Percentiles rank a stretch among this genome's conserved stretches.
These are phyloP conservation scores for Vigna radiata DNA, from an alignment of 306 rosid genomes.

Conservation along the genomic window DNA sequence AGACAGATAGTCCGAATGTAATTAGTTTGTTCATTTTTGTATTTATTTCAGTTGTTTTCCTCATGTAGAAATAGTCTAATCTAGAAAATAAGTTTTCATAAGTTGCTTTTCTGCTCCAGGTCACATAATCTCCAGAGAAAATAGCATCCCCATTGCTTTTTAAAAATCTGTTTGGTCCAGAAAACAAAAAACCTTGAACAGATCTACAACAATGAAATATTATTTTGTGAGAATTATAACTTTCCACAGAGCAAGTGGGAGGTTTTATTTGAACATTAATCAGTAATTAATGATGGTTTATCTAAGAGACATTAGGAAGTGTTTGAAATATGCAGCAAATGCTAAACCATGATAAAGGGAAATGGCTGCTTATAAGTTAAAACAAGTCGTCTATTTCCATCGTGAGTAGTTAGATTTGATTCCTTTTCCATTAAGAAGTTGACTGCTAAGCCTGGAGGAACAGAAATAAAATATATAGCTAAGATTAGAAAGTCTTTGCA, in stretches of 20 bases:
- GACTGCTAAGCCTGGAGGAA: constrained; percentile 46
- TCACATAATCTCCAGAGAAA: constrained; percentile 19
- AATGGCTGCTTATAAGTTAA: constrained; percentile 34
- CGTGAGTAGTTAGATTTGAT: constrained; percentile 55
- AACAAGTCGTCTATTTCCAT: constrained; percentile 44
- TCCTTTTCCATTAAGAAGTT: constrained; percentile 57
- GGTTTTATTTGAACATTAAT: constrained; percentile 5
- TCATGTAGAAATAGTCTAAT: background rate
- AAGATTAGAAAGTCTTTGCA: constrained; percentile 48
- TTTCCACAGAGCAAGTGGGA: background rate
- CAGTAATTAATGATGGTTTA: constrained; percentile 3
- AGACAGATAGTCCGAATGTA: background rate
- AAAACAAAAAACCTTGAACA: constrained; percentile 16
- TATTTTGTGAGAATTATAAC: background rate
- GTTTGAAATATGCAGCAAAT: constrained; percentile 35
- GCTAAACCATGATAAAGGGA: background rate
- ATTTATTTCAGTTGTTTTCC: background rate
- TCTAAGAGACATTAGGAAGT: constrained; percentile 19
- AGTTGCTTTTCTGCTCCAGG: background rate
- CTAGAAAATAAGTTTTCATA: background rate
- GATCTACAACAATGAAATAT: constrained; percentile 7
- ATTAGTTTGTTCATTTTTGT: background rate
- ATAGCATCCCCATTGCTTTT: background rate
- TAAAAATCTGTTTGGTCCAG: background rate
- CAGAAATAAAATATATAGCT: constrained; percentile 17